Conservation (phyloP, 108 stramenopile genomes). For the Cyclostephanos tholiformis region DNA sequence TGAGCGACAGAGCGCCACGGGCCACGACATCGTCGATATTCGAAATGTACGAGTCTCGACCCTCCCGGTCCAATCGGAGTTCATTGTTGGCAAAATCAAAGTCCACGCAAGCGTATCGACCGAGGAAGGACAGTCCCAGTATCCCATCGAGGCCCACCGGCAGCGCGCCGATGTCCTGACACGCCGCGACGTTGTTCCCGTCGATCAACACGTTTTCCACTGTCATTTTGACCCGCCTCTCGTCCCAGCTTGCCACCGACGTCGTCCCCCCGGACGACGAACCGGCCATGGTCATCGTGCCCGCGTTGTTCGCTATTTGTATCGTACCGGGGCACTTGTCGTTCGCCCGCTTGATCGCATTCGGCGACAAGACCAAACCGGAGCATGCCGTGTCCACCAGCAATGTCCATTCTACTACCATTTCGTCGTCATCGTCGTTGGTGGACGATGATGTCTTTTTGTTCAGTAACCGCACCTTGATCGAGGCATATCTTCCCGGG, state of each 20-base stretch:
- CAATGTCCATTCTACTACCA: conserved; percentile 37
- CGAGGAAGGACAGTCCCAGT: conserved; percentile 76
- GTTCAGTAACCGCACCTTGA: conserved; percentile 43
- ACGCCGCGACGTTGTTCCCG: conserved; percentile 54
- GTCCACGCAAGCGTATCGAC: conserved; percentile 60
- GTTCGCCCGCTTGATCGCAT: conserved; percentile 49
- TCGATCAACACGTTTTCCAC: conserved; percentile 40
- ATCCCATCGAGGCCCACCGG: conserved; percentile 75
- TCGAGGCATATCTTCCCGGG: conserved; percentile 61
- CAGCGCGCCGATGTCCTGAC: conserved; percentile 78
- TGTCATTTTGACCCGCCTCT: conserved; percentile 27
- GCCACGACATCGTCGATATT: conserved; percentile 35
- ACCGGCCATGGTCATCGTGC: conserved; percentile 75
- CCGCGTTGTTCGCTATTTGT: conserved; percentile 27
- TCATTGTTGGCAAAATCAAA: conserved; percentile 58
- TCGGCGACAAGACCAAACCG: conserved; percentile 69
- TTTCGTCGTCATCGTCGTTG: too few relatives aligned
- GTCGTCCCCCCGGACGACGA: conserved; percentile 27
- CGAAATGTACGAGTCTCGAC: conserved; percentile 4
- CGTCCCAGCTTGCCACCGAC: conserved; percentile 59
- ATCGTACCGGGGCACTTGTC: conserved; percentile 28
- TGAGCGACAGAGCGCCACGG: conserved; percentile 40
- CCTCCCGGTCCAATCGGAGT: conserved; percentile 44
- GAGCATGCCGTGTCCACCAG: conserved; percentile 85
- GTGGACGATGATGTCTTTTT: conserved; percentile 6